Percentiles rank a stretch among this genome's conserved stretches.
Evolutionary conservation across 306 rosid species (phyloP).

Genomic region (Acacia melanoxylon): DNA sequence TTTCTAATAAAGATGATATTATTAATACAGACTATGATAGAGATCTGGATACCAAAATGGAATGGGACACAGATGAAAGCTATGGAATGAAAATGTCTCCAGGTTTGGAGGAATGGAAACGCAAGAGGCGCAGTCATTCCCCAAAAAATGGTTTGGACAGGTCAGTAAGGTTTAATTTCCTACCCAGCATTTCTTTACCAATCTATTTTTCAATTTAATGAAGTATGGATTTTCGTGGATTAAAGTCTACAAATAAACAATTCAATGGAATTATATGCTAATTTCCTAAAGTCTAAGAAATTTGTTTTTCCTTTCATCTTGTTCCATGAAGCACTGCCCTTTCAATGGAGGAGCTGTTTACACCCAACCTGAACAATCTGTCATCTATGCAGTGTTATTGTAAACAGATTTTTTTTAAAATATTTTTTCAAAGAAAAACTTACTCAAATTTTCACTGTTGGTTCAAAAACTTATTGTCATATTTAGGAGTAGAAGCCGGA

Average conservation of each 20-base stretch:
- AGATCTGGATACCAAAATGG: slow-evolving; percentile 47
- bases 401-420: too few relatives aligned
- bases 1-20: slow-evolving; percentile 55
- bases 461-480: slow-evolving; percentile 1
- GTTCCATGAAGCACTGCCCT: slow-evolving; percentile 19
- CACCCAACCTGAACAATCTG: slow-evolving; percentile 10
- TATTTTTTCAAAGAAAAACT: background rate
- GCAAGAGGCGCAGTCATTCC: slow-evolving; percentile 59
- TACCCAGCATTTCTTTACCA: background rate
- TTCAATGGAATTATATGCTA: background rate
- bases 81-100: slow-evolving; percentile 70
- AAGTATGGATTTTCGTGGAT: slow-evolving; percentile 19
- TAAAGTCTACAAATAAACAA: slow-evolving; percentile 10
- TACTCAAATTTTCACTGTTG: background rate
- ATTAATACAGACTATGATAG: slow-evolving; percentile 52
- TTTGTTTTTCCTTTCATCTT: slow-evolving; percentile 6
- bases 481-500: slow-evolving; percentile 37
- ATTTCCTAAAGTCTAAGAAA: background rate
- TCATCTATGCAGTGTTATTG: slow-evolving; percentile 14
- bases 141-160: slow-evolving; percentile 73
- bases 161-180: slow-evolving; percentile 58
- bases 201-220: slow-evolving; percentile 27
- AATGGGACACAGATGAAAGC: slow-evolving; percentile 66
- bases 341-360: slow-evolving; percentile 21
- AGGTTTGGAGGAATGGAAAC: slow-evolving; percentile 72